Percentiles rank a stretch among this genome's conserved stretches.
Conservation (phyloP, 1,139 yeast genomes). For the Magnusiomyces fungicola region DNA sequence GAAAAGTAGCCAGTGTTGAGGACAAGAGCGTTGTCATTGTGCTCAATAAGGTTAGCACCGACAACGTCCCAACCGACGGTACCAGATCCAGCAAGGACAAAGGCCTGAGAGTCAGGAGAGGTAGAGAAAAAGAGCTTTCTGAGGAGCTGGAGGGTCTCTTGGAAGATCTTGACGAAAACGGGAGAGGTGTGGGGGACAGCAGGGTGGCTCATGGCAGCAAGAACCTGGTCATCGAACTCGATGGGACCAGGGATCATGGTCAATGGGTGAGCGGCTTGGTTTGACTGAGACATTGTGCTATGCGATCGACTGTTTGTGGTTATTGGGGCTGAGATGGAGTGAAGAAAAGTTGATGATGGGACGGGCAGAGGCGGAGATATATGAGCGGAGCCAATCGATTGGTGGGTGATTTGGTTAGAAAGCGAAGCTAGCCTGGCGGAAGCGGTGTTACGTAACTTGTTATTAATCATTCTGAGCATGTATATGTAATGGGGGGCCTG, state of each 20-base stretch:
- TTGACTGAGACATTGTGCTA: constrained; percentile 10
- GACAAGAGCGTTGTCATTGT: constrained; percentile 62
- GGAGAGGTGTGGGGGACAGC: constrained; percentile 91
- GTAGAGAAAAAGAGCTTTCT: constrained; percentile 69
- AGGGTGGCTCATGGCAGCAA: constrained; percentile 76
- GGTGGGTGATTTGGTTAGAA: neutral
- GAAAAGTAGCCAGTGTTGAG: constrained; percentile 92
- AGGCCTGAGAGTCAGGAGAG: constrained; percentile 61
- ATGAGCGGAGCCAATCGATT: neutral
- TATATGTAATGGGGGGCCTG: no score
- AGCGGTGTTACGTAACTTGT: constrained; percentile 1
- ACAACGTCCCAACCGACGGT: constrained; percentile 93
- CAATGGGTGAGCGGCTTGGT: constrained; percentile 37
- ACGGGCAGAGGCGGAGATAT: neutral
- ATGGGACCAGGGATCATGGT: constrained; percentile 92
- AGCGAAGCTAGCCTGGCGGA: neutral
- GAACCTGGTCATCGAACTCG: constrained; percentile 76
- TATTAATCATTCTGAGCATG: constrained; percentile 1
- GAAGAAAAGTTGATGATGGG: neutral
- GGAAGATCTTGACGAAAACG: constrained; percentile 70
- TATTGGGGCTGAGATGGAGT: neutral
- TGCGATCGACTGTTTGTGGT: neutral
- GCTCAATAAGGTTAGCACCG: constrained; percentile 63
- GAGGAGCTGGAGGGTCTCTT: constrained; percentile 55
- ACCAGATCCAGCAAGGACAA: constrained; percentile 84